Conservation (phyloP, 2,329 filamentous ascomycete species). For the Lachnellula subtilissima region DNA sequence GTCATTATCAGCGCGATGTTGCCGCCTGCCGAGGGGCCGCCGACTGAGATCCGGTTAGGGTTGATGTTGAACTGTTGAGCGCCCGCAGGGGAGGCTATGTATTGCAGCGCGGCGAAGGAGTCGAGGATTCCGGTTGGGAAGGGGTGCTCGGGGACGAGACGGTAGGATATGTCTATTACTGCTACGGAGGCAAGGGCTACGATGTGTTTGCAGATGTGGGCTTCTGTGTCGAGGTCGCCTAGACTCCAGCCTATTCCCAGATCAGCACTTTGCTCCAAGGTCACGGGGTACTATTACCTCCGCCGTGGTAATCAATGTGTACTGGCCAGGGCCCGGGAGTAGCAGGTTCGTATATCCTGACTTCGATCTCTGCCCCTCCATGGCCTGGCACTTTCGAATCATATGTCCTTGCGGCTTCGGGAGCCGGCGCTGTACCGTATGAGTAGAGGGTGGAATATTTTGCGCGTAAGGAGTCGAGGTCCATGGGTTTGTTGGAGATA, state of each 20-base stretch:
- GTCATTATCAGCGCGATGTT: conserved; percentile 36
- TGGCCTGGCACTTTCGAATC: conserved; percentile 34
- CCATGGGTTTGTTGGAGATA: conserved; percentile 37
- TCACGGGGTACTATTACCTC: conserved; percentile 18
- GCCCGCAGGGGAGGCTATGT: conserved; percentile 10
- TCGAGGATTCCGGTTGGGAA: conserved; percentile 47
- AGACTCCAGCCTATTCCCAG: conserved; percentile 38
- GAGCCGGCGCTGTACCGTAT: conserved; percentile 34
- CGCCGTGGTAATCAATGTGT: conserved; percentile 46
- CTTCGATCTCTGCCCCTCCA: conserved; percentile 32
- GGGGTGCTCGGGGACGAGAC: conserved; percentile 45
- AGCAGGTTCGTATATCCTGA: conserved; percentile 43
- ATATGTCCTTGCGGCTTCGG: conserved; percentile 37
- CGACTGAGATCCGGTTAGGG: conserved; percentile 37
- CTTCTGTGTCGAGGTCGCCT: conserved; percentile 46
- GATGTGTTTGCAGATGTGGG: conserved; percentile 45
- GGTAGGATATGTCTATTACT: conserved; percentile 49
- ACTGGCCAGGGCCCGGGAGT: conserved; percentile 40
- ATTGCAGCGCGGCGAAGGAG: conserved; percentile 37
- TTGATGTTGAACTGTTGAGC: conserved; percentile 34
- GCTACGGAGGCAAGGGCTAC: conserved; percentile 39
- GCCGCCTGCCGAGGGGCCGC: conserved; percentile 43
- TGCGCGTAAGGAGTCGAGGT: conserved; percentile 35
- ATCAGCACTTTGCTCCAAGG: neutral
- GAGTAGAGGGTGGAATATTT: conserved; percentile 43